Evolutionary conservation across 2,329 filamentous ascomycete genomes (phyloP), one percentile per base, ranked within the genome.

Genomic region (Pseudogymnoascus sp.): DNA sequence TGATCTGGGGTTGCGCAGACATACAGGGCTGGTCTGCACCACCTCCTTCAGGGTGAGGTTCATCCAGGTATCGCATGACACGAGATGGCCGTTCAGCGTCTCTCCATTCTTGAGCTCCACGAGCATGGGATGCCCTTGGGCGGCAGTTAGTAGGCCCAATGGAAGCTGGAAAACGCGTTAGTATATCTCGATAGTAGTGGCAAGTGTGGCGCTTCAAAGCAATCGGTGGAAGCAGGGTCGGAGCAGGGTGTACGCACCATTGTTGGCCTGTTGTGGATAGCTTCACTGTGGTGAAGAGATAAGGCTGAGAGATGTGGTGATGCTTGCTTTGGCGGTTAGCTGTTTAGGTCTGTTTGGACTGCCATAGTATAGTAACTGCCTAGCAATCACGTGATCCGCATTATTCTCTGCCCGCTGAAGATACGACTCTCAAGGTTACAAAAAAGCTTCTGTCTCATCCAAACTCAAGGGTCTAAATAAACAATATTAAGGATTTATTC

Each of bases 21-120:
- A 61, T 77, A 89, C 86, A 23, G 93, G 87, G 74, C 89, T 96
- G 16, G 94, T 97, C 77, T 97, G 93, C 37, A 97, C 91, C 21
- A 99, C 95, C 76, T 97, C 94, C 77, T 94, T 96, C 69, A 99
- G 79, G 1, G 93, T 97, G 70, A 99, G 80, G 79, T 99, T 99
- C 94, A 99, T 99, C 92, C 94, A 99, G 59, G 93, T 99, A 76
- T 99, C 94, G 85, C 93, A 99, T 76, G 89, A 91, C 75, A 97
- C 89, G 65, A 99, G 82, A 73, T 97, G 92, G 67, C 94, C 94
- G 78, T 97, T 99, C 65, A 99, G 84, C 0, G 94, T 97, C 78
- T 99, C 92, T 78, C 92, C 92, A 73, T 93, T 96, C 82, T 97
- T 97, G 69, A 97, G 88, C 80, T 97, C 92, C 68, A 97, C 92